Conservation (phyloP, 2,329 filamentous ascomycete species). For the Orbilia ellipsospora region DNA sequence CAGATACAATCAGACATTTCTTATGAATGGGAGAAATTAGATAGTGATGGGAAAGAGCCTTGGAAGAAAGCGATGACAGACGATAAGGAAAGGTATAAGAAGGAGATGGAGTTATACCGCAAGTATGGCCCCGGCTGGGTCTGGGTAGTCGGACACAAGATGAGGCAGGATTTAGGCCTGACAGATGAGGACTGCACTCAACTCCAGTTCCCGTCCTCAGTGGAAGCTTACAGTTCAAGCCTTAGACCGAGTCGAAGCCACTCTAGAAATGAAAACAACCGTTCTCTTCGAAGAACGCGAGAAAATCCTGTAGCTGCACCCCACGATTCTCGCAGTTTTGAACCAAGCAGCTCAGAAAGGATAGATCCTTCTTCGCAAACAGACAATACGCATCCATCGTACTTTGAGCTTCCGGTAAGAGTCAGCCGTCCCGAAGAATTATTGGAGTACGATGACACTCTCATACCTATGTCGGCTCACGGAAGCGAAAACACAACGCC, state of each 20-base stretch:
- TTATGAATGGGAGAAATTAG: conserved; percentile 40
- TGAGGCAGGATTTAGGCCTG: conserved; percentile 36
- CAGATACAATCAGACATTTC: conserved; percentile 53
- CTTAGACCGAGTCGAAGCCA: background rate
- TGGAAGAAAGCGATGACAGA: conserved; percentile 42
- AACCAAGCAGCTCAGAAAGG: background rate
- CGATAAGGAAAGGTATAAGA: conserved; percentile 52
- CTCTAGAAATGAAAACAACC: background rate
- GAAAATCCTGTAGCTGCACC: background rate
- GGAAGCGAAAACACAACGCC: background rate
- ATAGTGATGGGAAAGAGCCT: conserved; percentile 24
- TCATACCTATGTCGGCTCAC: background rate
- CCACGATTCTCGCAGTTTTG: too few relatives aligned
- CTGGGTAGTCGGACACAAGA: conserved; percentile 45
- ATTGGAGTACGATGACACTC: background rate
- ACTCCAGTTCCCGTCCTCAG: conserved; percentile 11
- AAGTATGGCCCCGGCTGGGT: conserved; percentile 43
- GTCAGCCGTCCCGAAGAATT: background rate
- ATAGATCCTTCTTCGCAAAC: background rate
- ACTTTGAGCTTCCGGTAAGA: background rate
- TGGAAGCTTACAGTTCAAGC: background rate
- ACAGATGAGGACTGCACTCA: conserved; percentile 51
- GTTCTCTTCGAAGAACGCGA: background rate
- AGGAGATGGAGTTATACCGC: conserved; percentile 50
- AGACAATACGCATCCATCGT: background rate